A percentile compares a stretch with the other conserved stretches of the same genome.
Conservation (phyloP, 352 stramenopile species). For the Blastocystis sp. region DNA sequence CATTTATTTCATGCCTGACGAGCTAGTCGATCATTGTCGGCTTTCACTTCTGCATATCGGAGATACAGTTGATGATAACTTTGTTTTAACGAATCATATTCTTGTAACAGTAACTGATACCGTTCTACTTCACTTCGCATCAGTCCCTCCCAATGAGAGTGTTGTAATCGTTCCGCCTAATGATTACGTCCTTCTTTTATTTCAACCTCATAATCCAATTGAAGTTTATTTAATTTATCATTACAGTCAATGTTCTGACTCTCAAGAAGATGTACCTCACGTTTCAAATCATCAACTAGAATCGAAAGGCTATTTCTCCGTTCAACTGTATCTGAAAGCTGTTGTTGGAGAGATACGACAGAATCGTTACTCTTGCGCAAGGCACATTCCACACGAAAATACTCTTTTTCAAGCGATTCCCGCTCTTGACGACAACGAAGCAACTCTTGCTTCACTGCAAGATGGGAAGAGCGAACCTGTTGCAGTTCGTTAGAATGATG, state of each 20-base stretch:
- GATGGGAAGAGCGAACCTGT: background rate
- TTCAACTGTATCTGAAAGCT: constrained; percentile 15
- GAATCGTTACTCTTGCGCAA: constrained; percentile 41
- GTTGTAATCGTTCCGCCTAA: background rate
- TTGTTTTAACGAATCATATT: constrained; percentile 6
- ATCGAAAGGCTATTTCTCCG: constrained; percentile 5
- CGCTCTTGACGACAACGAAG: constrained; percentile 1
- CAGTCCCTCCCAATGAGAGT: constrained; percentile 14
- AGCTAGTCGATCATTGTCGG: constrained; percentile 30
- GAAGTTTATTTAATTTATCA: background rate
- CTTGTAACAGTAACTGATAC: background rate
- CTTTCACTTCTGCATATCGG: constrained; percentile 31
- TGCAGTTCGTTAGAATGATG: constrained; percentile 30
- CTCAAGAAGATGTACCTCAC: constrained; percentile 29
- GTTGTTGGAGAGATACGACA: constrained; percentile 6
- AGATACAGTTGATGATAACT: constrained; percentile 18
- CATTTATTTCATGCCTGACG: background rate
- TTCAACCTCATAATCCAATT: constrained; percentile 3
- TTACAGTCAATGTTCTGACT: background rate
- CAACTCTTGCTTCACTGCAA: constrained; percentile 17
- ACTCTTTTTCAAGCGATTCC: constrained; percentile 30
- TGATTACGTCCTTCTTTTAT: background rate
- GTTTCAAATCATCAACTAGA: constrained; percentile 3
- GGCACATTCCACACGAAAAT: constrained; percentile 17
- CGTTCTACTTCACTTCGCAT: background rate